Evolutionary conservation across 2,329 filamentous ascomycete species (phyloP), one percentile per base, ranked within the genome.

Genomic region (Alternaria arbusti): DNA sequence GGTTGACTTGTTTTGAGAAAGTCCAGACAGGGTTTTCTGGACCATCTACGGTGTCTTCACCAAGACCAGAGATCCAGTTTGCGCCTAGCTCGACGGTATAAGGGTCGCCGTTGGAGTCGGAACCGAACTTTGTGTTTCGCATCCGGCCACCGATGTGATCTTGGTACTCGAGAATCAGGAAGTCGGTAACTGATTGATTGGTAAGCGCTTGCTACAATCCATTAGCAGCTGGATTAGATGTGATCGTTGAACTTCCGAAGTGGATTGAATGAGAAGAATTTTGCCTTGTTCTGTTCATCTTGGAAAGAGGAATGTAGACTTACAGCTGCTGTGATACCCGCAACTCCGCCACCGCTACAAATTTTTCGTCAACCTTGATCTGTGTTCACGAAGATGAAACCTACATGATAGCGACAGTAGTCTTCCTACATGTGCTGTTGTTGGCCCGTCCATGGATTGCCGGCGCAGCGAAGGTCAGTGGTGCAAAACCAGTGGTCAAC

Each of bases 31-130:
- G 89, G 54, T 91, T 89, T 51, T 88, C 85, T 66, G 56, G 76
- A 32, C 57, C 76, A 7, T 73, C 67, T 30, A 43, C 17, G 0
- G 70, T 63, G 25, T 76, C 77, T n/a, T 61, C 26, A 78, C 82
- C 25, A 81, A 73, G 23, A 80, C 84, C 80, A 82, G 83, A 28
- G 83, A 84, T 83, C 90, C 90, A 92, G 65, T 91, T 92, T 7
- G 90, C 89, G 3, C 90, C 90, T 0, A 90, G 79, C 74, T 91
- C 90, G 10, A 92, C 82, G 0, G 81, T 83, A 63, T 88, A 89
- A 0, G 86, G 67, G 12, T 65, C 62, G 84, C 87, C 87, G 36
- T 86, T 80, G 0, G 77, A 36, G 23, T 83, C 79, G 15, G 81
- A 78, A 5, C 89, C 88, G 69, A 91, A 90, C 0, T 82, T 79